A percentile compares a stretch with the other conserved stretches of the same genome.
phyloP scores from a whole-genome alignment of 148 eudicot genomes.

The Spergularia marina region DNA sequence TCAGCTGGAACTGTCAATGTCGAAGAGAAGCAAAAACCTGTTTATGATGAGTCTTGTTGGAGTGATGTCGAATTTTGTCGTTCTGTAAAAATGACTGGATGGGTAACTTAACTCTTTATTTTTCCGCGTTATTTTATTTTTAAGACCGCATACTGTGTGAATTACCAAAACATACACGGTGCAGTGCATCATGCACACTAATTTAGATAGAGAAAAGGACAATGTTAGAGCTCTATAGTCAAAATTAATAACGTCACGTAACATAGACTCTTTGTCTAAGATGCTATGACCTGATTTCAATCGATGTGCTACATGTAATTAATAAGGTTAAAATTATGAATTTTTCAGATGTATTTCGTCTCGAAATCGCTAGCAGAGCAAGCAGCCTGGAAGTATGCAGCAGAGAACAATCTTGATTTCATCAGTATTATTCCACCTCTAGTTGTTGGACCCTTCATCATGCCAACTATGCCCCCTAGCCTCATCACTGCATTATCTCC shows the following conservation, averaged over 20 bases:
- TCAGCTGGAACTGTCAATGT: conserved; percentile 86
- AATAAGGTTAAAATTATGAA: too few species aligned
- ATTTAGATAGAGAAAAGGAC: too few species aligned
- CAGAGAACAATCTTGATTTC: conserved; percentile 75
- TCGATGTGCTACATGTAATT: too few species aligned
- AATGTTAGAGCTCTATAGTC: too few species aligned
- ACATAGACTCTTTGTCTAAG: too few species aligned
- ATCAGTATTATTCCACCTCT: conserved; percentile 74
- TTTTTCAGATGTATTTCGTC: conserved; percentile 78
- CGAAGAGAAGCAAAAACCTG: conserved; percentile 41
- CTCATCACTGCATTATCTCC: conserved; percentile 82
- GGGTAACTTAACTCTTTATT: conserved; percentile 48
- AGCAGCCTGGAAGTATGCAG: conserved; percentile 74
- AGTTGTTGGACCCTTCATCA: conserved; percentile 87
- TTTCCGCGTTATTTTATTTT: background rate
- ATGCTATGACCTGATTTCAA: too few species aligned
- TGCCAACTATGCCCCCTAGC: conserved; percentile 76
- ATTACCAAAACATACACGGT: too few species aligned
- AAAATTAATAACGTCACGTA: too few species aligned
- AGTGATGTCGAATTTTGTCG: conserved; percentile 69
- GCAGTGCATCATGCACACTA: too few species aligned
- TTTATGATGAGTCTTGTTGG: conserved; percentile 71
- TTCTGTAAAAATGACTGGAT: conserved; percentile 78
- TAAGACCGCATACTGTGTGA: too few species aligned
- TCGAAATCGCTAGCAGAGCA: conserved; percentile 80